phyloP scores from a whole-genome alignment of 2,329 filamentous ascomycete species.

The Arthrinium puccinioides region DNA sequence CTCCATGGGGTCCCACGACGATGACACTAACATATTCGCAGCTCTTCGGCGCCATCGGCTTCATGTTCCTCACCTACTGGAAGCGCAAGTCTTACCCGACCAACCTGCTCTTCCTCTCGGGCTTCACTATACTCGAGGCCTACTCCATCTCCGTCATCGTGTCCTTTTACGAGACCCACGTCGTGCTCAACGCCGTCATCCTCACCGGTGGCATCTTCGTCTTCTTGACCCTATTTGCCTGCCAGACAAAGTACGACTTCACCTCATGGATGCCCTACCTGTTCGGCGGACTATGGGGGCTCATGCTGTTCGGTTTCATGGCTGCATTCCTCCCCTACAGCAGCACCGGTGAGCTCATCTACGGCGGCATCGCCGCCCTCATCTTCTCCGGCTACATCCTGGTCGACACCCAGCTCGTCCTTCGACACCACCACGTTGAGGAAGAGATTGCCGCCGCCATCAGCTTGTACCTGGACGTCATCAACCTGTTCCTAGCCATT shows the following conservation, averaged over 20 bases:
- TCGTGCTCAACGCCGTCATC: slow-evolving; percentile 85
- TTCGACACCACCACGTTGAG: slow-evolving; percentile 94
- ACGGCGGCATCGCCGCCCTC: slow-evolving; percentile 72
- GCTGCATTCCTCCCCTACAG: slow-evolving; percentile 78
- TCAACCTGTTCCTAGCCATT: slow-evolving; percentile 96
- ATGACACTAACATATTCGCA: slow-evolving; percentile 16
- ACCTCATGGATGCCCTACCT: slow-evolving; percentile 95
- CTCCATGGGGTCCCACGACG: neutral
- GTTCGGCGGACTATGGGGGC: slow-evolving; percentile 81
- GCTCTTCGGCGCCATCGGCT: slow-evolving; percentile 73
- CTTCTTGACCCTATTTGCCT: slow-evolving; percentile 79
- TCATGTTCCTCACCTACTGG: slow-evolving; percentile 87
- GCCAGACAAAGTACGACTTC: slow-evolving; percentile 98
- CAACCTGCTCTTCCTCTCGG: slow-evolving; percentile 85
- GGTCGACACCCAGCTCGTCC: slow-evolving; percentile 90
- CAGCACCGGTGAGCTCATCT: slow-evolving; percentile 77
- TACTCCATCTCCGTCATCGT: slow-evolving; percentile 91
- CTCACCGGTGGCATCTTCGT: slow-evolving; percentile 81
- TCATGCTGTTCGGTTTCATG: slow-evolving; percentile 92
- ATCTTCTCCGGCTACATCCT: slow-evolving; percentile 94
- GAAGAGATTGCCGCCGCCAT: slow-evolving; percentile 96
- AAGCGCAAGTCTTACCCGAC: slow-evolving; percentile 93
- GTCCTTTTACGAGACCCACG: slow-evolving; percentile 74
- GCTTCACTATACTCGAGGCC: slow-evolving; percentile 86
- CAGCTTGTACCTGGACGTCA: slow-evolving; percentile 89